Evolutionary conservation across 2,329 filamentous ascomycete genomes (phyloP), one percentile per base, ranked within the genome.

Genomic region (Cytospora schulzeri): DNA sequence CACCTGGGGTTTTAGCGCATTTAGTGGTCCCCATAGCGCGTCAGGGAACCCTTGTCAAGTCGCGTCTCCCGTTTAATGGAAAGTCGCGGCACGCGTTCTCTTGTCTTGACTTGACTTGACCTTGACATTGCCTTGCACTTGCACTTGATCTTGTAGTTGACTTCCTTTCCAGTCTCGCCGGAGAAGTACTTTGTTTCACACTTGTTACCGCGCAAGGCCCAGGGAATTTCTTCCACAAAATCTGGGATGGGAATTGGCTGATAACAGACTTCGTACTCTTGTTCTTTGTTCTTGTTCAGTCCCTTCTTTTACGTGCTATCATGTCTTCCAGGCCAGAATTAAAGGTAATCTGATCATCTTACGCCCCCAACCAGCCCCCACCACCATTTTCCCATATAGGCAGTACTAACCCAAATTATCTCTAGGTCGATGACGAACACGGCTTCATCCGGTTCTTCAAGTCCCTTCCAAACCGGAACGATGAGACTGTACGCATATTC

Each of bases 371-470:
- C 33, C 33, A 53, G 52, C 53, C 15, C n/a, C 41, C 41, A 22
- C 4, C 41, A 62, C 9, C 35, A 22, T 45, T 35, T 19, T 48
- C 52, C 9, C 57, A 60, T 19, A 48, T 31, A 24, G 17, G 33
- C 48, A 51, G 22, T 70, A 62, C 62, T 68, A 67, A 69, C 62
- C 26, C 29, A 7, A 12, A 6, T 4, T 57, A n/a, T 58, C 56
- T 58, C 14, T 63, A 93, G 91, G 92, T 98, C 75, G 96, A 99
- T 73, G 95, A 99, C 75, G 95, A 99, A 81, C 88, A 90, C 73
- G 93, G 94, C 70, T 99, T 99, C 82, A 97, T 98, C 79, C 92
- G 90, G 71, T 96, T 93, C 80, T 99, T 96, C 83, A 94, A 94
- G 71, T 90, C 88, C n/a, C 84, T 99, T 3, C 88, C 92, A 7